phyloP scores from a whole-genome alignment of 306 rosid genomes.

The Quercus agrifolia region DNA sequence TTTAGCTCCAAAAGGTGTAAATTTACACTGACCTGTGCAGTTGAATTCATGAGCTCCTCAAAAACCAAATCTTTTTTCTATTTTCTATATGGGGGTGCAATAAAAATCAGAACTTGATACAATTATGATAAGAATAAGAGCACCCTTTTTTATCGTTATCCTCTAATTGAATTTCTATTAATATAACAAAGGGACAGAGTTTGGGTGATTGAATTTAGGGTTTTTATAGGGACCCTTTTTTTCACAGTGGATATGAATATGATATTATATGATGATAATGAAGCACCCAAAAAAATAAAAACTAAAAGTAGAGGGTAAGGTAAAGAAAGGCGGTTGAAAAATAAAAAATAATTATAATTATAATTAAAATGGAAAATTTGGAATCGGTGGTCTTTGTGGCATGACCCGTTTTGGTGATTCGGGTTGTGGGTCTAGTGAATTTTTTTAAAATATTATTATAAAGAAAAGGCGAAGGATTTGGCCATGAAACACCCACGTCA shows the following conservation, averaged over 20 bases:
- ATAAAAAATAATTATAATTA: background rate
- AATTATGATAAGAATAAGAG: background rate
- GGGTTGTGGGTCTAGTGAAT: too few relatives aligned
- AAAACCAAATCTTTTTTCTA: background rate
- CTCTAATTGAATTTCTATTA: background rate
- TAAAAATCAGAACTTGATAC: background rate
- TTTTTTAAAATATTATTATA: too few relatives aligned
- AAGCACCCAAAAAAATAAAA: background rate
- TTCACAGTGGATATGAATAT: conserved; percentile 8
- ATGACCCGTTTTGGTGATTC: background rate
- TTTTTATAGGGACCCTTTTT: conserved; percentile 4
- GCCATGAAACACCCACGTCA: too few relatives aligned
- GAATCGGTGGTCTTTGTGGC: background rate
- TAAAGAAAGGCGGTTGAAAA: background rate
- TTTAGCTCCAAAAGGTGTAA: background rate
- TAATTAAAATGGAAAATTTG: background rate
- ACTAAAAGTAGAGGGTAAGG: background rate
- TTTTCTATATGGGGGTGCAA: too few relatives aligned
- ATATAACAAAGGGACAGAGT: conserved; percentile 1
- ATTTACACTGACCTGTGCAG: conserved; percentile 19
- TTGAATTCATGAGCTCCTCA: conserved; percentile 20
- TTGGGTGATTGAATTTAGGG: conserved; percentile 27
- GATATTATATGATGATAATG: background rate
- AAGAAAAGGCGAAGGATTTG: too few relatives aligned
- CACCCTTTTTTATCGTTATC: background rate